Evolutionary conservation across 345 rosid species (phyloP).

Genomic region (Rhodamnia argentea): DNA sequence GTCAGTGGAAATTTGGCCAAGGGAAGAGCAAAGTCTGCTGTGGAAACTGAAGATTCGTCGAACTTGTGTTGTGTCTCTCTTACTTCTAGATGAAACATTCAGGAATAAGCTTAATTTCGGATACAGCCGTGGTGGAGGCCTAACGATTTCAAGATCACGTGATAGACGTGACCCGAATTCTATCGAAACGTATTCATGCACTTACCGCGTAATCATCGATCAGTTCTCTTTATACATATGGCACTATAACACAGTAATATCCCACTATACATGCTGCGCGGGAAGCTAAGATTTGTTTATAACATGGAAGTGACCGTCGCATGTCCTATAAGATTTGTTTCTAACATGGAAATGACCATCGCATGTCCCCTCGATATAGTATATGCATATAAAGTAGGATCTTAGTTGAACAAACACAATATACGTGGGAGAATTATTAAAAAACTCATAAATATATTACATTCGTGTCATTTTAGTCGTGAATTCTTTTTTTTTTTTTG

Average conservation of each 20-base stretch:
- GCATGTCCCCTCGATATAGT: background rate
- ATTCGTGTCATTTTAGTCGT: too few species aligned
- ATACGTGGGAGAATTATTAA: background rate
- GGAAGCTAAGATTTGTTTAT: background rate
- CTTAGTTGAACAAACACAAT: background rate
- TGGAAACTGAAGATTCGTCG: background rate
- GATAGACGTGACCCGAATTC: background rate
- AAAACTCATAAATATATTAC: too few species aligned
- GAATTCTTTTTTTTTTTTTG: too few species aligned
- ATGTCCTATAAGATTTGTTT: background rate
- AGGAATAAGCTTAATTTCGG: background rate
- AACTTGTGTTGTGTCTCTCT: background rate
- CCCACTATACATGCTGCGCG: background rate
- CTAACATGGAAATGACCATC: fast-evolving
- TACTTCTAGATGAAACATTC: background rate
- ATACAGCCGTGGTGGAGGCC: background rate
- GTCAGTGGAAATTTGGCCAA: background rate
- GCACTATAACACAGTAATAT: too few species aligned
- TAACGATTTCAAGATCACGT: background rate
- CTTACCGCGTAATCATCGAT: too few species aligned
- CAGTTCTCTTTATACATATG: too few species aligned
- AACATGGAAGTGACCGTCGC: fast-evolving
- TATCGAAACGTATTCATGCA: background rate
- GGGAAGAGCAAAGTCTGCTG: background rate
- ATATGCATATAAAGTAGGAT: background rate